Base-by-base conservation (phyloP, 768 basidiomycete species). In the Russula dissimulans region DNA sequence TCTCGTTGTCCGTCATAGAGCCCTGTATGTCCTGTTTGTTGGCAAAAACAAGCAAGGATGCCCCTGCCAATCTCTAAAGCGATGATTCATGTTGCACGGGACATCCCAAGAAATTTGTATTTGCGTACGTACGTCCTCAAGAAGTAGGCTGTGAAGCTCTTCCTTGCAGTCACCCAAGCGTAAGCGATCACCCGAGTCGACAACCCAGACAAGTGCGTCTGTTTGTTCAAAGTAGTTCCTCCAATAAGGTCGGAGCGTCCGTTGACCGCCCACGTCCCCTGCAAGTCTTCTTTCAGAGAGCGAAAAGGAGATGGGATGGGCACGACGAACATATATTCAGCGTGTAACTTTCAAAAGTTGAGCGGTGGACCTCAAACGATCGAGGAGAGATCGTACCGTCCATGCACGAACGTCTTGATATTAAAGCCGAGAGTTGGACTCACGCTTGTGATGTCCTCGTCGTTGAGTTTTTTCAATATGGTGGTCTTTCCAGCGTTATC, bases 401-500 rank as follows among this genome's bases (percentile, higher is more conserved):
- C 81, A 72, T 97, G 89, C 31, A 84, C 77, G 68, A 98, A 92
- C 6, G 95, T 97, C 78, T 95, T 95, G 79, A 98, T 99, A 72
- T 98, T 97, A 80, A 99, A 99, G 11, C 97, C 97, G 14, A 99
- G 77, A 10, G 97, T 98, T 2, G 97, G 97, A 68, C 88, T 91
- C 57, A 98, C 85, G 54, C 79, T 81, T 68, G 79, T 79, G 66
- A 95, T 92, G 72, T 95, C 90, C 74, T 98, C 95, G 22, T 85
- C 88, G 63, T 90, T 95, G 63, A 98, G 79, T 72, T 90, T 91
- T 77, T 97, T 98, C 60, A 98, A 74, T 65, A 98, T 97, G 2
- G 95, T 99, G 2, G 97, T 98, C 78, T 99, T 98, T 55, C 97
- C 97, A 2, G 95, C 97, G 70, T 99, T 98, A 72, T 98, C 97